A percentile compares a stretch with the other conserved stretches of the same genome.
These are phyloP conservation scores for Leccinum solheimii DNA, from an alignment of 1,284 basidiomycete genomes.

Conservation along the genomic window DNA sequence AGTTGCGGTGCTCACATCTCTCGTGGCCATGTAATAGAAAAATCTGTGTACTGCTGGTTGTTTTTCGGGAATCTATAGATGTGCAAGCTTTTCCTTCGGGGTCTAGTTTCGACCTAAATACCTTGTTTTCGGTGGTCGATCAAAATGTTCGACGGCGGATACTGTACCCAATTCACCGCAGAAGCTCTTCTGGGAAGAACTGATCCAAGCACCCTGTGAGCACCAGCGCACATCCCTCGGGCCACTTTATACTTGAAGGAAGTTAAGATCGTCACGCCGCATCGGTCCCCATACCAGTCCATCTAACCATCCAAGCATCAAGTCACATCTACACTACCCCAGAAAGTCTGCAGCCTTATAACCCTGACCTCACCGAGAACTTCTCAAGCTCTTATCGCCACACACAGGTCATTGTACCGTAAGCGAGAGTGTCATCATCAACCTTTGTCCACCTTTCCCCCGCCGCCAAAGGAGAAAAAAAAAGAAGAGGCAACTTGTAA, in stretches of 20 bases:
- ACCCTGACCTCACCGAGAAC: not conserved
- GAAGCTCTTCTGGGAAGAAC: too few species aligned
- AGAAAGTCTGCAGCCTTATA: not conserved
- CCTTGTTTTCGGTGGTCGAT: not conserved
- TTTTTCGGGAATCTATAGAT: not conserved
- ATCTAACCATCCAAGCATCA: not conserved
- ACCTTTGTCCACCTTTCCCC: not conserved
- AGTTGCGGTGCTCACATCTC: not conserved
- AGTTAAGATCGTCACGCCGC: not conserved
- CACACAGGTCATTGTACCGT: not conserved
- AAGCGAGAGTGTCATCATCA: not conserved
- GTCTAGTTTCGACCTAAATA: not conserved
- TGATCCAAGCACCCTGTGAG: too few species aligned
- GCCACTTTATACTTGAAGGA: too few species aligned
- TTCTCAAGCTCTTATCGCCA: not conserved
- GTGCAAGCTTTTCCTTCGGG: not conserved
- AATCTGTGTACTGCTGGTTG: not conserved
- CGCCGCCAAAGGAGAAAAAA: not conserved
- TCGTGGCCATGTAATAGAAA: constrained; percentile 2
- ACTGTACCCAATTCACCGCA: too few species aligned
- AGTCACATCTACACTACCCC: not conserved
- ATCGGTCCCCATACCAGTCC: not conserved
- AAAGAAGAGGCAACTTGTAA: not conserved
- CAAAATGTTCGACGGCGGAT: not conserved
- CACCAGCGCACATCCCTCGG: too few species aligned